phyloP scores from a whole-genome alignment of 306 rosid genomes.

The Trifolium fragiferum region DNA sequence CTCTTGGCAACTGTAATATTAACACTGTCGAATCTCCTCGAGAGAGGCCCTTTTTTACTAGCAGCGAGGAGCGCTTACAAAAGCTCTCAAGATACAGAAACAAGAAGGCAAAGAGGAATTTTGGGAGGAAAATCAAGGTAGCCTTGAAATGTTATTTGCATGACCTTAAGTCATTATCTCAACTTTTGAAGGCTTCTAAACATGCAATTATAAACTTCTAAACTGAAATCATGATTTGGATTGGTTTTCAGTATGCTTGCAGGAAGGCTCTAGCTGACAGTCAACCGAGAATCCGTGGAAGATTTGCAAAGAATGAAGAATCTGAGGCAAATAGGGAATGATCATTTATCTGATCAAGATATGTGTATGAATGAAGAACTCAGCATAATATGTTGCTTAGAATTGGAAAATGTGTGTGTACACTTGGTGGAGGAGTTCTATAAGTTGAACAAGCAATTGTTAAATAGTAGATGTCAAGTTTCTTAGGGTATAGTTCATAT shows the following conservation, averaged over 20 bases:
- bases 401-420: constrained; percentile 33
- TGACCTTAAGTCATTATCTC: background rate
- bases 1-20: constrained; percentile 65
- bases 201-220: background rate
- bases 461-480: constrained; percentile 43
- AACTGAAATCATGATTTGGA: constrained; percentile 27
- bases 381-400: constrained; percentile 15
- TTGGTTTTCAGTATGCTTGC: constrained; percentile 81
- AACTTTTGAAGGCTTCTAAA: background rate
- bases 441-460: constrained; percentile 40
- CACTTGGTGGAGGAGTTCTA: constrained; percentile 19
- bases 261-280: constrained; percentile 99
- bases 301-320: constrained; percentile 95
- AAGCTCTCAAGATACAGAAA: constrained; percentile 94
- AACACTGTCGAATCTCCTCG: constrained; percentile 61
- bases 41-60: constrained; percentile 62
- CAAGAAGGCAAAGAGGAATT: constrained; percentile 91
- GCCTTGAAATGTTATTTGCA: background rate
- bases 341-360: constrained; percentile 44
- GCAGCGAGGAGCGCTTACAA: constrained; percentile 78
- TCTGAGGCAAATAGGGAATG: constrained; percentile 62
- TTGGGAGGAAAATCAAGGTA: constrained; percentile 98
- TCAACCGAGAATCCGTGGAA: constrained; percentile 97
- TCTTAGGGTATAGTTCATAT: constrained; percentile 40
- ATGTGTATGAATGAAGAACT: constrained; percentile 37